Conservation (phyloP, 1,284 basidiomycete species). For the Phellinidium pouzarii region DNA sequence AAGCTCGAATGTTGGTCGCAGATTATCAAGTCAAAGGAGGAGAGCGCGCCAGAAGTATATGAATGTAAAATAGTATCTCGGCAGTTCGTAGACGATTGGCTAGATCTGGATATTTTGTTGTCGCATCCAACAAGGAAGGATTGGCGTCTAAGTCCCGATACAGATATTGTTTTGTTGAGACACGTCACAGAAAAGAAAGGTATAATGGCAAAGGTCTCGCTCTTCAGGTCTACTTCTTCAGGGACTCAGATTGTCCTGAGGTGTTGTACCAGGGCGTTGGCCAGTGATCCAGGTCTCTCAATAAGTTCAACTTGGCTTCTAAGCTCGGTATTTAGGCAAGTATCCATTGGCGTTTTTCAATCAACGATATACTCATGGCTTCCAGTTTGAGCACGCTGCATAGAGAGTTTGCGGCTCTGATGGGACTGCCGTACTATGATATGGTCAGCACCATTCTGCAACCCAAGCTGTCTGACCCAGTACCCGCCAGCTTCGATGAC, state of each 20-base stretch:
- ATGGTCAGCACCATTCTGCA: conserved; percentile 64
- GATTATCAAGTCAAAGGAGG: conserved; percentile 71
- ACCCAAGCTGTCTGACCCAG: conserved; percentile 50
- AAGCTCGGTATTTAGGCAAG: conserved; percentile 78
- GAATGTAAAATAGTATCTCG: conserved; percentile 56
- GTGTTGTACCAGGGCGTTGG: conserved; percentile 37
- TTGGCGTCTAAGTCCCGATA: conserved; percentile 67
- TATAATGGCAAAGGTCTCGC: conserved; percentile 74
- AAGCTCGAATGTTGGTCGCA: conserved; percentile 92
- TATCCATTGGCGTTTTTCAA: conserved; percentile 11
- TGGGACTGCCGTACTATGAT: conserved; percentile 80
- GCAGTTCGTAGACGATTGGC: conserved; percentile 63
- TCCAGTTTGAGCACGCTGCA: conserved; percentile 82
- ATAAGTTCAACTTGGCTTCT: conserved; percentile 68
- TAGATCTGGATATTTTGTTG: conserved; percentile 65
- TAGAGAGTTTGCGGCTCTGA: conserved; percentile 87
- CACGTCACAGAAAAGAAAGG: conserved; percentile 43
- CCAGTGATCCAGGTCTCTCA: conserved; percentile 50
- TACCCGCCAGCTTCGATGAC: conserved; percentile 45
- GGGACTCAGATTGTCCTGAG: conserved; percentile 47
- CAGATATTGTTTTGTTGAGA: conserved; percentile 70
- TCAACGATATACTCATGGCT: conserved; percentile 13
- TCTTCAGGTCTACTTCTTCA: conserved; percentile 47
- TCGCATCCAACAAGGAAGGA: conserved; percentile 53
- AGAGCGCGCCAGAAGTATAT: conserved; percentile 41